phyloP scores from a whole-genome alignment of 768 basidiomycete species.

The Atractiella rhizophila region DNA sequence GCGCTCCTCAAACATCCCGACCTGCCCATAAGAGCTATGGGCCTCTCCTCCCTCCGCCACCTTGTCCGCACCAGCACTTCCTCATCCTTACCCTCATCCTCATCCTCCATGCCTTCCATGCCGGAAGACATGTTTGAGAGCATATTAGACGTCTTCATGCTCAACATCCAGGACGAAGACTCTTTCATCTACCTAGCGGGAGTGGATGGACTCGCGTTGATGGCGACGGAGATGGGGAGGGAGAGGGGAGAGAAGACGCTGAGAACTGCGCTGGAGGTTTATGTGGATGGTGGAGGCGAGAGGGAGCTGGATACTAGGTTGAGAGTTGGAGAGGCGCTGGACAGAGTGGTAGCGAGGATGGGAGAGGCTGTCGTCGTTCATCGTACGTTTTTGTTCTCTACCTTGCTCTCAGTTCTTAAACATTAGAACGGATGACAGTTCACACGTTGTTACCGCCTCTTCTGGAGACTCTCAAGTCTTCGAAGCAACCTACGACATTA shows the following conservation, averaged over 20 bases:
- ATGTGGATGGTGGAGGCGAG: slow-evolving; percentile 24
- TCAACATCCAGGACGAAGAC: slow-evolving; percentile 66
- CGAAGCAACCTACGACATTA: slow-evolving; percentile 42
- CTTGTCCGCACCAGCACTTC: slow-evolving; percentile 31
- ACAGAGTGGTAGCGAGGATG: slow-evolving; percentile 44
- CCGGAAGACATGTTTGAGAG: slow-evolving; percentile 49
- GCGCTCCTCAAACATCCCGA: slow-evolving; percentile 72
- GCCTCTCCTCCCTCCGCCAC: slow-evolving; percentile 53
- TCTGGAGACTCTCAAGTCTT: slow-evolving; percentile 34
- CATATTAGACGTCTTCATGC: slow-evolving; percentile 63
- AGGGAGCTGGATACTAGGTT: slow-evolving; percentile 46
- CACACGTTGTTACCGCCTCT: slow-evolving; percentile 48
- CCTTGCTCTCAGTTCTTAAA: no score
- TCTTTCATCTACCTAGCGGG: slow-evolving; percentile 87
- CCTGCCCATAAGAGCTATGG: slow-evolving; percentile 80
- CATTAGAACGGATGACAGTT: slow-evolving; percentile 21
- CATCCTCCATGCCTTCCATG: slow-evolving; percentile 13
- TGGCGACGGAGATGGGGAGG: slow-evolving; percentile 52
- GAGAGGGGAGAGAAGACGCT: slow-evolving; percentile 42
- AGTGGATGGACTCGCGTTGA: slow-evolving; percentile 61
- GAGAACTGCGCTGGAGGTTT: no score
- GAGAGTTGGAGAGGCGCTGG: slow-evolving; percentile 63
- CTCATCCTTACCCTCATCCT: slow-evolving; percentile 9
- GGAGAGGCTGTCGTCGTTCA: slow-evolving; percentile 43
- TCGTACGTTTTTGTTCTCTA: slow-evolving; percentile 27